A percentile compares a stretch with the other conserved stretches of the same genome.
Evolutionary conservation across 2,329 filamentous ascomycete genomes (phyloP).

Genomic region (Trichophyton schoenleinii): DNA sequence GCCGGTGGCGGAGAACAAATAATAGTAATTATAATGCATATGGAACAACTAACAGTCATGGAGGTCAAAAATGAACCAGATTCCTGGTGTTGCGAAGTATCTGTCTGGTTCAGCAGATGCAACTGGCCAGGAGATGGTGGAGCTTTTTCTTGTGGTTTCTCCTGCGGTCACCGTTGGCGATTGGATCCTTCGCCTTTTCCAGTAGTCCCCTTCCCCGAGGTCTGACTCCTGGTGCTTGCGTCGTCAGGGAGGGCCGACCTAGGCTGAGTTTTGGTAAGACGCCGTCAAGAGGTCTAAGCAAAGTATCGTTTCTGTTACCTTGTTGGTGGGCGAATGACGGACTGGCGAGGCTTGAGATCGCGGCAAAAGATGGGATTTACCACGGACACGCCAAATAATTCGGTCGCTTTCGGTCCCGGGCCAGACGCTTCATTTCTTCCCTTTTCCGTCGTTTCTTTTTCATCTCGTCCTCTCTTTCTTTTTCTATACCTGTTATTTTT

Average conservation of each 20-base stretch:
- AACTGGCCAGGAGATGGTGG: neutral
- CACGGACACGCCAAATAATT: neutral
- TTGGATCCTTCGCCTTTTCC: neutral
- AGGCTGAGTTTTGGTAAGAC: conserved; percentile 3
- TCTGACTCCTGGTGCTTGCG: neutral
- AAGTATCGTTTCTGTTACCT: neutral
- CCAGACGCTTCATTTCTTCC: neutral
- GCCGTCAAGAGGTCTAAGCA: neutral
- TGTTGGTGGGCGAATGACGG: neutral
- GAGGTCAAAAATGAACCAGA: neutral
- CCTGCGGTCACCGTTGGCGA: neutral
- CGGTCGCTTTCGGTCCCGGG: neutral
- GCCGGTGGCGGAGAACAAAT: neutral
- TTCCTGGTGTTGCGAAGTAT: neutral
- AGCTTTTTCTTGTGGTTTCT: neutral
- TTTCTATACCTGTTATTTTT: neutral
- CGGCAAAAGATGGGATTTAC: neutral
- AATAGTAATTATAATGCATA: neutral
- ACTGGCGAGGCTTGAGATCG: neutral
- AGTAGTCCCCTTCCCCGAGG: neutral
- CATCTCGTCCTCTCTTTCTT: neutral
- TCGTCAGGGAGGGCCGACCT: neutral
- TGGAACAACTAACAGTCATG: neutral
- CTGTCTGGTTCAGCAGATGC: neutral
- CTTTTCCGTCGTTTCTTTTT: neutral